Conservation (phyloP, 169 alveolate species). For the Plasmodium coatneyi region DNA sequence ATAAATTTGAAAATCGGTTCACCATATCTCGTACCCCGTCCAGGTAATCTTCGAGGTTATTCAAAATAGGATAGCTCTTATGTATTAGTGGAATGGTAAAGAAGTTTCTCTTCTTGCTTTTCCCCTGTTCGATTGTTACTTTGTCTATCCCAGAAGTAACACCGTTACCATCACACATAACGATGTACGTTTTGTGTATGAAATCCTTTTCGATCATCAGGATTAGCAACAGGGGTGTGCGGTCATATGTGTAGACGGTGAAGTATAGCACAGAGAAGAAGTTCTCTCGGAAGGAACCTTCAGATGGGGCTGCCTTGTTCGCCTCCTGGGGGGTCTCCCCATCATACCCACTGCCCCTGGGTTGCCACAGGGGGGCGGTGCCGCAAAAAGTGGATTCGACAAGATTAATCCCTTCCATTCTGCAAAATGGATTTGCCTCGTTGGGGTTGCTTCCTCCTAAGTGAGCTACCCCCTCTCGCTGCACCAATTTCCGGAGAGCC, state of each 20-base stretch:
- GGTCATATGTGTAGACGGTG: slow-evolving; percentile 12
- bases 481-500: not conserved
- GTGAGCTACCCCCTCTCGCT: not conserved
- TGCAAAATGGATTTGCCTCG: not conserved
- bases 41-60: slow-evolving; percentile 6
- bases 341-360: not conserved
- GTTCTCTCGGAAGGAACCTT: not conserved
- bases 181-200: slow-evolving; percentile 28
- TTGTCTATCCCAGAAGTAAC: not conserved
- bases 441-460: not conserved
- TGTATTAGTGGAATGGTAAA: slow-evolving; percentile 59
- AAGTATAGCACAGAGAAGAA: slow-evolving; percentile 25
- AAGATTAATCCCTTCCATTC: not conserved
- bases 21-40: slow-evolving; percentile 18
- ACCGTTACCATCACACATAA: not conserved
- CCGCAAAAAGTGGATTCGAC: not conserved
- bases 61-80: slow-evolving; percentile 9
- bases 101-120: not conserved
- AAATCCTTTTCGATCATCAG: slow-evolving; percentile 30
- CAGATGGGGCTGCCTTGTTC: not conserved
- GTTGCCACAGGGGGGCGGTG: not conserved
- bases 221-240: slow-evolving; percentile 21
- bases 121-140: not conserved
- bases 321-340: not conserved
- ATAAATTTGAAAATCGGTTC: slow-evolving; percentile 29